Evolutionary conservation across 768 basidiomycete species (phyloP).

Genomic region (Mycena rosella): DNA sequence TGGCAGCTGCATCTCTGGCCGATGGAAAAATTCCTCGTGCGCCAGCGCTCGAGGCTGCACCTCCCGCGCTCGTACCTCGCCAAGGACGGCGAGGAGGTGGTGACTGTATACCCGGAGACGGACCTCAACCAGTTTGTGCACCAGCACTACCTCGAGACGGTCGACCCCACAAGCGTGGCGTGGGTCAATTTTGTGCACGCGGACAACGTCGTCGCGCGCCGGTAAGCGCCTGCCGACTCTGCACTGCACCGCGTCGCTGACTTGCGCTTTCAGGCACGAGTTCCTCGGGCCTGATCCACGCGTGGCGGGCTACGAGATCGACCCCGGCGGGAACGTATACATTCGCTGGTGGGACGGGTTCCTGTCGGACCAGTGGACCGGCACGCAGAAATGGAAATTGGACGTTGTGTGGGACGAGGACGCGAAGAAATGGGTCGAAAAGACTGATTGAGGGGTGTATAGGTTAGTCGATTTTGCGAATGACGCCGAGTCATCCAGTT

Average conservation of each 20-base stretch:
- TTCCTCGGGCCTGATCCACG: constrained; percentile 59
- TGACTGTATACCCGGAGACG: constrained; percentile 44
- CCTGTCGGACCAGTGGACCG: constrained; percentile 58
- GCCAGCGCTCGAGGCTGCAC: constrained; percentile 48
- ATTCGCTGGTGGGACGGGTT: constrained; percentile 61
- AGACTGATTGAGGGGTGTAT: constrained; percentile 38
- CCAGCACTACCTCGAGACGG: constrained; percentile 40
- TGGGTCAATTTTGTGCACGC: constrained; percentile 52
- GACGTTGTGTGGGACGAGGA: constrained; percentile 51
- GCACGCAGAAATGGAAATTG: constrained; percentile 55
- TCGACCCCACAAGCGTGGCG: constrained; percentile 37
- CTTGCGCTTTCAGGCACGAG: constrained; percentile 51
- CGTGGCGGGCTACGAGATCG: constrained; percentile 56
- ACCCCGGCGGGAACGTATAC: constrained; percentile 53
- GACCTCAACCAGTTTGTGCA: constrained; percentile 56
- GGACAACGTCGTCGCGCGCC: constrained; percentile 47
- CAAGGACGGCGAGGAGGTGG: constrained; percentile 50
- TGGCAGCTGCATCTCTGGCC: constrained; percentile 58
- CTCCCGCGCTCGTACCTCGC: constrained; percentile 56
- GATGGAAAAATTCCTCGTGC: constrained; percentile 48
- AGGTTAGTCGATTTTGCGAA: background rate
- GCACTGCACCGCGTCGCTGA: background rate
- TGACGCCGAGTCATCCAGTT: background rate
- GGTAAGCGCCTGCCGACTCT: constrained; percentile 38
- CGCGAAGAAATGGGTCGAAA: constrained; percentile 51